Conservation (phyloP, 495 filamentous ascomycete species). For the Aspergillus affinis region DNA sequence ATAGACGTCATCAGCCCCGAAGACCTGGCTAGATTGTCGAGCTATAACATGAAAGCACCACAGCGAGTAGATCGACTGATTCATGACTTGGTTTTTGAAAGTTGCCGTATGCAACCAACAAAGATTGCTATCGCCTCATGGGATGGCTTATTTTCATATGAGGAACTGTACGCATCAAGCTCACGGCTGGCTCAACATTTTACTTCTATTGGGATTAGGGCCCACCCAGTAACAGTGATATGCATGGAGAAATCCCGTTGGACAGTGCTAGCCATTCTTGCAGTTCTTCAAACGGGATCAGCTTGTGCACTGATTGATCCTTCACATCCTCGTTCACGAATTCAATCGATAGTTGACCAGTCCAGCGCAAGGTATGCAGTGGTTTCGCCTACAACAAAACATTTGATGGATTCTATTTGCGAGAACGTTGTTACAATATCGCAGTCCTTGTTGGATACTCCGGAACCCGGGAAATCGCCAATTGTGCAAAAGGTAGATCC, state of each 20-base stretch:
- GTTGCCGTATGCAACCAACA: neutral
- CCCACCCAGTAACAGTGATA: conserved; percentile 36
- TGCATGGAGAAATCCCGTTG: conserved; percentile 50
- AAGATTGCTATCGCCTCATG: neutral
- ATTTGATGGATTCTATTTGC: neutral
- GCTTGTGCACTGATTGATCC: neutral
- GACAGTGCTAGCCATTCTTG: conserved; percentile 40
- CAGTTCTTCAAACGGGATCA: conserved; percentile 10
- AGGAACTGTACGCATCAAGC: neutral
- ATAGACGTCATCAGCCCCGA: neutral
- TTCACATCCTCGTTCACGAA: neutral
- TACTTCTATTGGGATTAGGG: conserved; percentile 18
- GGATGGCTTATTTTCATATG: conserved; percentile 2
- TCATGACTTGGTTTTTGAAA: neutral
- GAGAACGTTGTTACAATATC: neutral
- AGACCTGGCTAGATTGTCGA: neutral
- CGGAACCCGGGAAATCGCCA: neutral
- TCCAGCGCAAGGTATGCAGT: neutral
- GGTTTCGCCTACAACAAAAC: neutral
- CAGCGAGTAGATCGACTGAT: neutral
- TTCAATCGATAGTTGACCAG: neutral
- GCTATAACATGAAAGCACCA: neutral
- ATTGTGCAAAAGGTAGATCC: neutral
- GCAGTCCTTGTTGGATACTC: neutral
- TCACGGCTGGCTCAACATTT: neutral